These are phyloP conservation scores for Trifolium repens DNA, from an alignment of 306 rosid genomes.

Conservation along the genomic window DNA sequence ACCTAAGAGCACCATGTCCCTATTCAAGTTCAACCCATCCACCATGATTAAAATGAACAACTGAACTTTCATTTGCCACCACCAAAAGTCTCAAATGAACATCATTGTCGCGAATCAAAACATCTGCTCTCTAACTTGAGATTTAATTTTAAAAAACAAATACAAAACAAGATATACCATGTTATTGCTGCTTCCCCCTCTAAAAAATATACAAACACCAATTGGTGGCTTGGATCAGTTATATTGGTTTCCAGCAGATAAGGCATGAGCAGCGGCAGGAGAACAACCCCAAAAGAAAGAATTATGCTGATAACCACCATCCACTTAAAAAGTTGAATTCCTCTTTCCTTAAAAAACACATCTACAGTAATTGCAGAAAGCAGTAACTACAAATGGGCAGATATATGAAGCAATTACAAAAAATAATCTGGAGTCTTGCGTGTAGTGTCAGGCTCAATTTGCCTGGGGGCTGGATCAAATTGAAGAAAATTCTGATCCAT, in stretches of 20 bases:
- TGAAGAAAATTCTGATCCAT: constrained; percentile 99
- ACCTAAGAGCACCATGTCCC: background rate
- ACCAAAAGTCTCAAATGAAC: constrained; percentile 38
- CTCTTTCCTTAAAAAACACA: constrained; percentile 65
- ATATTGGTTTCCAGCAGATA: constrained; percentile 63
- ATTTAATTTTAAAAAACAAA: constrained; percentile 34
- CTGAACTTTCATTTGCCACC: constrained; percentile 44
- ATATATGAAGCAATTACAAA: constrained; percentile 73
- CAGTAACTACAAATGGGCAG: constrained; percentile 58
- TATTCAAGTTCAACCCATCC: constrained; percentile 20
- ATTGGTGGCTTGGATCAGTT: constrained; percentile 61
- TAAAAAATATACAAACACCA: constrained; percentile 78
- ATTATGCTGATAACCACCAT: constrained; percentile 69
- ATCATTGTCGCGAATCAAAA: constrained; percentile 43
- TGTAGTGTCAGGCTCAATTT: constrained; percentile 92
- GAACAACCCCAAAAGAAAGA: constrained; percentile 73
- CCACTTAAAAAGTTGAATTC: constrained; percentile 54
- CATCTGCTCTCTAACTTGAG: constrained; percentile 50
- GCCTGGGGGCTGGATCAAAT: constrained; percentile 99
- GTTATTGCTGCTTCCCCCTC: constrained; percentile 67
- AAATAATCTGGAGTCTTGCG: constrained; percentile 99
- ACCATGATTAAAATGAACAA: constrained; percentile 43
- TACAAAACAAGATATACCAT: constrained; percentile 60
- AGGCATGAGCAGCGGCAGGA: constrained; percentile 51
- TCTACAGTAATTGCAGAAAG: constrained; percentile 63